A percentile compares a stretch with the other conserved stretches of the same genome.
phyloP scores from a whole-genome alignment of 257 asterid genomes.

The Fraxinus cuspidata region DNA sequence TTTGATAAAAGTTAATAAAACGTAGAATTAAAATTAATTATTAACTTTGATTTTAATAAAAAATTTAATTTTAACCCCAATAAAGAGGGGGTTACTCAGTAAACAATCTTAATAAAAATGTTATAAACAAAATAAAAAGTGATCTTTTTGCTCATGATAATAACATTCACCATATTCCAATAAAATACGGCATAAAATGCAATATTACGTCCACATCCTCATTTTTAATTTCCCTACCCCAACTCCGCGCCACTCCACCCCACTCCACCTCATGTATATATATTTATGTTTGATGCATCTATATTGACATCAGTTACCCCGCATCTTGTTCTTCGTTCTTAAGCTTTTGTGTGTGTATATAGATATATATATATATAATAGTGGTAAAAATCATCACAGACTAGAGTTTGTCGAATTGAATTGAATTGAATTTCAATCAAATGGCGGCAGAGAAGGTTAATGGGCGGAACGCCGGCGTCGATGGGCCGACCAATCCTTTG shows the following conservation, averaged over 20 bases:
- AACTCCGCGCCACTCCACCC: neutral
- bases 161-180: neutral
- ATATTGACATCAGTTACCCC: neutral
- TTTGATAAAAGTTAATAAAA: no score
- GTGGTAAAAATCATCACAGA: neutral
- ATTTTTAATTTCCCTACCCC: neutral
- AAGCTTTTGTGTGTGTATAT: neutral
- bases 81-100: no score
- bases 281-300: no score
- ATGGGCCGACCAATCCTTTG: conserved; percentile 91
- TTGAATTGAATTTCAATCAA: conserved; percentile 15
- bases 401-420: neutral
- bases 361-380: neutral
- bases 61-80: no score
- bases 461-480: conserved; percentile 42
- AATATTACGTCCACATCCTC: neutral
- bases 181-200: neutral
- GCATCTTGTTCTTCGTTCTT: conserved; percentile 17
- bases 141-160: no score
- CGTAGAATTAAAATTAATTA: no score
- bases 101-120: no score
- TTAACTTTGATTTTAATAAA: no score
- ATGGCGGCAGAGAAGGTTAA: conserved; percentile 46
- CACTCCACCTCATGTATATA: neutral
- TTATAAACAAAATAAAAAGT: no score